Evolutionary conservation across 257 asterid species (phyloP).

Genomic region (Rubia yunnanensis): DNA sequence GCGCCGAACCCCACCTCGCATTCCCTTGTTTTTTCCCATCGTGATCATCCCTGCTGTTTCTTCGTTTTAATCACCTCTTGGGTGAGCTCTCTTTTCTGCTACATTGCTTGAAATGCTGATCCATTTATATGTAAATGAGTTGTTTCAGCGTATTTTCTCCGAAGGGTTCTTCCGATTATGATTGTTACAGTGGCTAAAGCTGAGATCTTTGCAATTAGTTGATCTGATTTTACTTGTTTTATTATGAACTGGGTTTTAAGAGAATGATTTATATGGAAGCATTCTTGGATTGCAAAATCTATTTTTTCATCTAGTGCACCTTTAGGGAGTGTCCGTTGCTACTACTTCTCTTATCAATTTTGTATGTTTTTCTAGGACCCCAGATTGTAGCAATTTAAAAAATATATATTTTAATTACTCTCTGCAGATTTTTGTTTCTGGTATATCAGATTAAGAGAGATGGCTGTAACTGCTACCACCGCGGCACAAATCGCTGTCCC

Average conservation of each 20-base stretch:
- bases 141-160: background rate
- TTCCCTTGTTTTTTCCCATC: conserved; percentile 7
- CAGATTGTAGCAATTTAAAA: background rate
- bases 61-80: conserved; percentile 2
- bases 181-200: background rate
- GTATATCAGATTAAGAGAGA: conserved; percentile 19
- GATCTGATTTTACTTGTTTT: background rate
- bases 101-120: conserved; percentile 5
- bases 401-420: background rate
- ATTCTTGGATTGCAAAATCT: conserved; percentile 4
- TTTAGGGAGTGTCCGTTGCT: background rate
- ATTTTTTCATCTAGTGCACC: background rate
- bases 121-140: background rate
- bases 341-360: background rate
- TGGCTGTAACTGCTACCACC: conserved; percentile 58
- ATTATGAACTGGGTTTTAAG: background rate
- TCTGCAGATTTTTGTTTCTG: conserved; percentile 26
- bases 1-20: background rate
- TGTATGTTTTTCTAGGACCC: background rate
- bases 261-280: background rate
- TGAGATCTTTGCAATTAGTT: conserved; percentile 3
- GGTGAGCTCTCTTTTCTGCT: conserved; percentile 14
- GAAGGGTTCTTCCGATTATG: background rate
- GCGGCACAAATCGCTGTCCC: conserved; percentile 33
- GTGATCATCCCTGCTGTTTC: background rate